Base-by-base conservation (phyloP, 148 eudicot genomes). In the Camellia granthamiana region DNA sequence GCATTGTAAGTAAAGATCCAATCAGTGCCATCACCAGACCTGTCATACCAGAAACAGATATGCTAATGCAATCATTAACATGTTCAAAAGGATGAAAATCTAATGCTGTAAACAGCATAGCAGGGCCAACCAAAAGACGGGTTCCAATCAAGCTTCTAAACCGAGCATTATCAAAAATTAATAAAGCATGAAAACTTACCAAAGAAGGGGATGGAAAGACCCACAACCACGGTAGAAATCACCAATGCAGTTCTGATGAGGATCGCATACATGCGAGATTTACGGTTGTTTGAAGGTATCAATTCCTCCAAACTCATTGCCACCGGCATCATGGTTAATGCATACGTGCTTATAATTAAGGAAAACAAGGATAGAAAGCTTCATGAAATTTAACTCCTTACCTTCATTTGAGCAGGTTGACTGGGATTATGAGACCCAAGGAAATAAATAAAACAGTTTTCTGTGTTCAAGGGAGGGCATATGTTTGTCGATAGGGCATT, bases 271-370 rank as follows among this genome's bases (percentile, higher is more conserved):
- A 85, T 73, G 52, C 80, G 89, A 76, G 89, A 89, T 79, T 92
- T 85, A 38, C 51, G 78, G 69, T 82, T 85, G 76, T 82, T 81
- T 60, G 93, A 82, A 55, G 99, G 99, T 80, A 93, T 86, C 92
- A 95, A 75, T 83, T 93, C 99, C 90, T 95, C 99, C 38, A 95
- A 85, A 85, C 97, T 77, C 97, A 93, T 84, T 5, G 99, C 99
- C 61, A 95, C 97, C 0, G 99, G 99, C n/a, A 93, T 85, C 86
- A 95, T 86, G 69, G 97, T 92, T 78, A 95, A 82, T 64, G 92
- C 92, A 85, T 80, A 89, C 30, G 87, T 88, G 46, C 49, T 76
- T 81, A 55, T 75, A 75, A 23, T 86, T 83, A 86, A 83, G 87
- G 87, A 80, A 60, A 64, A 71, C 49, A 77, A 42, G 1, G 15